A percentile compares a stretch with the other conserved stretches of the same genome.
These are phyloP conservation scores for Candida alai DNA, from an alignment of 805 yeast genomes.

Conservation along the genomic window DNA sequence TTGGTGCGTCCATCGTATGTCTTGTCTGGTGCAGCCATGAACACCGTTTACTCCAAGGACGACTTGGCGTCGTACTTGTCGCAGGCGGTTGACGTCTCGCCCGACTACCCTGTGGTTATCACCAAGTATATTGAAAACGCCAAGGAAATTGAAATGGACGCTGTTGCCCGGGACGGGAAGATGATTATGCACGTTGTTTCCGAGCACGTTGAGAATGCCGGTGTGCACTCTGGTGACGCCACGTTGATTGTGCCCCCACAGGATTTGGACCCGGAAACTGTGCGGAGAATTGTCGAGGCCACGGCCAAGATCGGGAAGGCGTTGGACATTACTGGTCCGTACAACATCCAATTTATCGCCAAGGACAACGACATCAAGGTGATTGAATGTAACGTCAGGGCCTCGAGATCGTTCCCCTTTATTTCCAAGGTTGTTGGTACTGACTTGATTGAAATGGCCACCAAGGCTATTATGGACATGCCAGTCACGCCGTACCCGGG, in stretches of 20 bases:
- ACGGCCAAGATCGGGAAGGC: constrained; percentile 96
- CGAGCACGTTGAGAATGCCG: constrained; percentile 98
- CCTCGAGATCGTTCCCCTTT: constrained; percentile 99
- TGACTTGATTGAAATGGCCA: constrained; percentile 94
- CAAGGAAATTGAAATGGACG: constrained; percentile 98
- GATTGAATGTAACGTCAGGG: constrained; percentile 97
- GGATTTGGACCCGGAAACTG: constrained; percentile 88
- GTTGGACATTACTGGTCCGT: constrained; percentile 94
- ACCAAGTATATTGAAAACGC: constrained; percentile 96
- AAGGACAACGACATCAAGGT: constrained; percentile 95
- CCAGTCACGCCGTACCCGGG: constrained; percentile 90
- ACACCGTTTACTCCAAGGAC: constrained; percentile 85
- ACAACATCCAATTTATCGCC: constrained; percentile 94
- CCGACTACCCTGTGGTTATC: constrained; percentile 96
- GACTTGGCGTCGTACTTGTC: constrained; percentile 83
- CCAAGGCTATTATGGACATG: constrained; percentile 87
- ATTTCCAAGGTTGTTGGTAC: constrained; percentile 96
- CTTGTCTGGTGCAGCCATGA: constrained; percentile 98
- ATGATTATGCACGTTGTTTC: constrained; percentile 96
- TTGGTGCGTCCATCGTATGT: constrained; percentile 97
- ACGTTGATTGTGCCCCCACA: constrained; percentile 96
- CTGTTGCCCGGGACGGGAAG: constrained; percentile 93
- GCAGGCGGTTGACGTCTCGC: constrained; percentile 96
- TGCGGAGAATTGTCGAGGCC: constrained; percentile 85
- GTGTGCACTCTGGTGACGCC: constrained; percentile 99